Conservation (phyloP, 345 rosid genomes). For the Geranium brycei region DNA sequence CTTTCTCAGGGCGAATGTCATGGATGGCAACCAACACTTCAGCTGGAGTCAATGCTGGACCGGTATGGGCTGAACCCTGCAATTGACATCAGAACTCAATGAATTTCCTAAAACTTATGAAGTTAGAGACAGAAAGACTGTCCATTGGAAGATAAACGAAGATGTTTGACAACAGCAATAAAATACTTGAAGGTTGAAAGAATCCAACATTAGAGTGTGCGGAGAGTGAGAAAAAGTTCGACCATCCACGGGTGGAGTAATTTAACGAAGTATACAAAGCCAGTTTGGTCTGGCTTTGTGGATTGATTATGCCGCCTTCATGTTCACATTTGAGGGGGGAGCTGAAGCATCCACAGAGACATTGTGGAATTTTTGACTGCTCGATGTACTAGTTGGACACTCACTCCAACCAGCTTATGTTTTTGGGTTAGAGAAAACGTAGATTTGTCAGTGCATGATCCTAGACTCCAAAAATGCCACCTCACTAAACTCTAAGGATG, state of each 20-base stretch:
- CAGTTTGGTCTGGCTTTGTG: too few species aligned
- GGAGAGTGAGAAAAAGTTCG: too few species aligned
- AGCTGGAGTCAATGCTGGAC: conserved; percentile 96
- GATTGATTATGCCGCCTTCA: too few species aligned
- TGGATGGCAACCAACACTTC: conserved; percentile 97
- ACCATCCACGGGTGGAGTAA: too few species aligned
- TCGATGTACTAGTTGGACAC: too few species aligned
- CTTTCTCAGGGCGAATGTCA: conserved; percentile 74
- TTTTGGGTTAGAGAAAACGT: too few species aligned
- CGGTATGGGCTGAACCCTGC: conserved; percentile 98
- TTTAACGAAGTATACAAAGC: too few species aligned
- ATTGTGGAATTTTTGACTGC: too few species aligned
- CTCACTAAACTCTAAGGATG: neutral
- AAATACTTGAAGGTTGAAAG: neutral
- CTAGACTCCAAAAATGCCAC: neutral
- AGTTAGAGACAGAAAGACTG: neutral
- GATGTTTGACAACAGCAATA: neutral
- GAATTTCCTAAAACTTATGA: neutral
- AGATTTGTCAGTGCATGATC: too few species aligned
- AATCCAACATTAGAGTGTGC: neutral
- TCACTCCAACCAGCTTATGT: too few species aligned
- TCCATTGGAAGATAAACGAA: conserved; percentile 3
- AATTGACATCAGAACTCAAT: conserved; percentile 4
- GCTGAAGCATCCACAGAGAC: too few species aligned
- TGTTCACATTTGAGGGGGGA: too few species aligned